Evolutionary conservation across 78 protist genomes (phyloP).

Genomic region (slime mould (Dictyostelium discoideum)): dicty_2.7 NC_007088.5:3133501-3134000

Average conservation of each 20-base stretch:
- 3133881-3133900: background rate
- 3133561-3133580: background rate
- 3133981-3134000: background rate
- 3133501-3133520: background rate
- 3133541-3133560: background rate
- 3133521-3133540: background rate
- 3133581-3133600: background rate
- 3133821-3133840: background rate
- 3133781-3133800: background rate
- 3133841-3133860: conserved; percentile 20
- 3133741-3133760: background rate
- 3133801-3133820: background rate
- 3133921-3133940: background rate
- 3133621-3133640: background rate
- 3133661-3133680: background rate
- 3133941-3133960: conserved; percentile 10
- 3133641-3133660: conserved; percentile 25
- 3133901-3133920: background rate
- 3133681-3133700: background rate
- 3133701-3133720: background rate
- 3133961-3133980: conserved; percentile 41
- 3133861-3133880: conserved; percentile 9
- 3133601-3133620: background rate
- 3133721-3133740: background rate
- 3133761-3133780: background rate